Percentiles rank a stretch among this genome's conserved stretches.
phyloP scores from a whole-genome alignment of 2,329 filamentous ascomycete species.

The Sporothrix humicola region DNA sequence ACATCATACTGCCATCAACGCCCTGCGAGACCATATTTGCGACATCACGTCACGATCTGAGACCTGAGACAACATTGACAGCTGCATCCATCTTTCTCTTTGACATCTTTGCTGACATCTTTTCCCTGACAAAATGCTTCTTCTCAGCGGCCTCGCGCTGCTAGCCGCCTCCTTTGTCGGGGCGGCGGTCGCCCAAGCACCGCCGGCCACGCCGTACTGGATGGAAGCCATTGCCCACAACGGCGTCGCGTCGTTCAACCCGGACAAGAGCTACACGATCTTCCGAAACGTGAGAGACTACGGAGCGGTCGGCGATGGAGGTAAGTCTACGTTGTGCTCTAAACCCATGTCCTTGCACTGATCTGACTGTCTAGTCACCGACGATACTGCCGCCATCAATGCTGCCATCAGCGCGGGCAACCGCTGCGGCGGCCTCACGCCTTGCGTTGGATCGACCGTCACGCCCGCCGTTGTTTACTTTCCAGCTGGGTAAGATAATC shows the following conservation, averaged over 20 bases:
- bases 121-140: slow-evolving; percentile 25
- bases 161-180: slow-evolving; percentile 23
- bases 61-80: background rate
- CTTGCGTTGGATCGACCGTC: slow-evolving; percentile 37
- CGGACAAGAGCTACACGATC: slow-evolving; percentile 42
- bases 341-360: no score
- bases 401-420: slow-evolving; percentile 59
- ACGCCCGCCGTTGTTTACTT: slow-evolving; percentile 40
- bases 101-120: background rate
- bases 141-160: slow-evolving; percentile 23
- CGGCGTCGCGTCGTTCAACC: slow-evolving; percentile 55
- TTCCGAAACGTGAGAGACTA: slow-evolving; percentile 40
- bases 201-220: slow-evolving; percentile 43
- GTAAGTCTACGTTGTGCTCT: slow-evolving; percentile 34
- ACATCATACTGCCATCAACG: background rate
- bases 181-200: slow-evolving; percentile 37
- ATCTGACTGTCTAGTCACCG: slow-evolving; percentile 53
- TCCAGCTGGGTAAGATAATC: slow-evolving; percentile 34
- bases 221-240: slow-evolving; percentile 55
- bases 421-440: slow-evolving; percentile 42
- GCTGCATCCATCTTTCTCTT: background rate
- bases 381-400: slow-evolving; percentile 76
- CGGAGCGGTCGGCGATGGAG: slow-evolving; percentile 75
- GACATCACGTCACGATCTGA: background rate
- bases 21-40: background rate